Base-by-base conservation (phyloP, 148 eudicot species). In the Amaranthus cruentus region DNA sequence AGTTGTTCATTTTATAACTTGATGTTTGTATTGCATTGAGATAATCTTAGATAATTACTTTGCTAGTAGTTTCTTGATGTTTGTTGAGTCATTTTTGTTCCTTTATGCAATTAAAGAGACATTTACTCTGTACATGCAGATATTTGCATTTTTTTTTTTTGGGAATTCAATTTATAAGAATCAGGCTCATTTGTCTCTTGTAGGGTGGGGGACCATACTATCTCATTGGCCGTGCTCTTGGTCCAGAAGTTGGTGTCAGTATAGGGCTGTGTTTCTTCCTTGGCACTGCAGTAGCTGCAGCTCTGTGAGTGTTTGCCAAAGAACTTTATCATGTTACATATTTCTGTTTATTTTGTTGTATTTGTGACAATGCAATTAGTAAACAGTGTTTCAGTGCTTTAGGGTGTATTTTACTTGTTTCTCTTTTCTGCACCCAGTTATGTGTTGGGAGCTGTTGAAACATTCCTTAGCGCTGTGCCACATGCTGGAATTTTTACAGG, bases 181-280 rank as follows among this genome's bases (percentile, higher is more conserved):
- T 18, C 51, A 12, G 44, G 55, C 42, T 13, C 18, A 38, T 48
- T 14, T 73, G 68, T 57, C 12, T 5, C 42, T 47, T 84, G 52
- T 67, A 96, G 99, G 99, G 99, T 73, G 99, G 99, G 15, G 99
- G 99, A 43, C 99, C 99, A 65, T 96, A 96, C 82, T 96, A 96
- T 87, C 99, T 96, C 82, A 96, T 96, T 78, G 99, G 99, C 53
- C 97, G 99, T 86, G 96, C 99, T 71, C 85, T 96, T 86, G 99
- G 99, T 70, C 99, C 99, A 55, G 99, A 96, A 75, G 99, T 96
- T 85, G 99, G 99, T 81, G 99, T 96, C 72, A 96, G 96, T 92
- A 96, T 96, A 57, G 99, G 99, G 74, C 83, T 96, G 47, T 96
- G 99, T 72, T 96, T 96, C 85, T 96, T 96, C 82, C 94, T 96